Evolutionary conservation across 495 filamentous ascomycete species (phyloP), one percentile per base, ranked within the genome.

Genomic region (Neurospora tetraspora): DNA sequence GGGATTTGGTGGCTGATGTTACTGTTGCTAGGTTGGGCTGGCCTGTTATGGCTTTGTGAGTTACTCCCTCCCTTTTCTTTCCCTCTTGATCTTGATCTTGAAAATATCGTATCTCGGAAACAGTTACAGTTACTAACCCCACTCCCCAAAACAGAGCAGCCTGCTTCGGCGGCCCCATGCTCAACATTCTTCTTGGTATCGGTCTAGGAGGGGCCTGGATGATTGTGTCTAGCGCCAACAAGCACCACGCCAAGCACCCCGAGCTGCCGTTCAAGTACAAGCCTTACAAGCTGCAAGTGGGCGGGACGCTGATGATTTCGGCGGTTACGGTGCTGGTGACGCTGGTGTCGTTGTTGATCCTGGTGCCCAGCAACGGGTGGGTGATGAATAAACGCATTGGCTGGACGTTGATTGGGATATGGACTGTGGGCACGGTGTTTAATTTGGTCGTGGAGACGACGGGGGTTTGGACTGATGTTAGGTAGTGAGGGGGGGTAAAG

Each of bases 161-260:
- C 37, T 99, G 96, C 78, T 98, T 98, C 77, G 96, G 96, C 18
- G 96, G 96, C 0, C 96, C 96, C 0, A 93, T 99, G 93, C 87
- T 99, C 34, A 99, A 99, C 77, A 99, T 99, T 71, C 83, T 99
- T 0, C 88, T 99, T 14, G 96, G 96, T 0, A 94, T 99, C 68
- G 96, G 96, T 4, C 81, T 98, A 10, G 91, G 91, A 27, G 96
- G 96, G 2, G 83, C 93, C 39, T 97, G 93, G 76, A 96, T 97
- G 86, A 92, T 90, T 5, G 80, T 94, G 37, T 82, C 85, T 6
- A 85, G 85, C 16, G 89, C 88, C 10, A 83, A 87, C 69, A 78
- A 87, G 37, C 81, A 78, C 27, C 85, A 89, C 72, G 72, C 78
- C 11, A 86, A 88, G 69, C 90, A 92, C 74, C 91, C 91, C 4